A percentile compares a stretch with the other conserved stretches of the same genome.
Evolutionary conservation across 2,329 filamentous ascomycete species (phyloP).

Genomic region (Pseudogymnoascus sp.): DNA sequence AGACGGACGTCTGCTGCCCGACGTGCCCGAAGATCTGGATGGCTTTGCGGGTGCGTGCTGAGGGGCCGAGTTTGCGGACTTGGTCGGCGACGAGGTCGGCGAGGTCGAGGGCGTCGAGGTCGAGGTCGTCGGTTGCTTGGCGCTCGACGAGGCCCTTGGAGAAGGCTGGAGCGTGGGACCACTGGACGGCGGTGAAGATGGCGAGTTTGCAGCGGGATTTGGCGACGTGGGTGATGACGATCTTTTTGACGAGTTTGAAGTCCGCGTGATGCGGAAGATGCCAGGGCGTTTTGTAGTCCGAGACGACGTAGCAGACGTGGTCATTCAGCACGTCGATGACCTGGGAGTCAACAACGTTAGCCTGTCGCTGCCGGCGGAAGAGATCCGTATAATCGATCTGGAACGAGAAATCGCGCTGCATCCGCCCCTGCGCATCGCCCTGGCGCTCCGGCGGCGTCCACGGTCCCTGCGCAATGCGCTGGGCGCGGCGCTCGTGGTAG

Average conservation of each 20-base stretch:
- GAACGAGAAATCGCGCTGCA: slow-evolving; percentile 76
- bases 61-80: slow-evolving; percentile 64
- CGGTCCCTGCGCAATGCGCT: slow-evolving; percentile 75
- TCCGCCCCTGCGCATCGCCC: slow-evolving; percentile 44
- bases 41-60: slow-evolving; percentile 68
- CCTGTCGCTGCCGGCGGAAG: slow-evolving; percentile 53
- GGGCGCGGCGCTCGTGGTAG: slow-evolving; percentile 73
- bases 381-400: slow-evolving; percentile 61
- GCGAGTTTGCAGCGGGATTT: slow-evolving; percentile 91
- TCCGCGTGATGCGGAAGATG: slow-evolving; percentile 74
- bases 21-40: slow-evolving; percentile 73
- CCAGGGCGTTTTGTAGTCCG: slow-evolving; percentile 57
- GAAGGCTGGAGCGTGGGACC: slow-evolving; percentile 61
- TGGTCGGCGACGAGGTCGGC: slow-evolving; percentile 71
- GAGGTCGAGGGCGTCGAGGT: slow-evolving; percentile 65
- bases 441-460: slow-evolving; percentile 61
- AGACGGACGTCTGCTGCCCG: slow-evolving; percentile 58
- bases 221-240: slow-evolving; percentile 86
- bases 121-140: slow-evolving; percentile 68
- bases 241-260: slow-evolving; percentile 79
- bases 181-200: slow-evolving; percentile 80
- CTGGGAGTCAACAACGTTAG: slow-evolving; percentile 71
- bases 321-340: slow-evolving; percentile 77
- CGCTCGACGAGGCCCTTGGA: slow-evolving; percentile 56
- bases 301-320: slow-evolving; percentile 61